Evolutionary conservation across 306 rosid genomes (phyloP).

Genomic region (Pueraria montana): DNA sequence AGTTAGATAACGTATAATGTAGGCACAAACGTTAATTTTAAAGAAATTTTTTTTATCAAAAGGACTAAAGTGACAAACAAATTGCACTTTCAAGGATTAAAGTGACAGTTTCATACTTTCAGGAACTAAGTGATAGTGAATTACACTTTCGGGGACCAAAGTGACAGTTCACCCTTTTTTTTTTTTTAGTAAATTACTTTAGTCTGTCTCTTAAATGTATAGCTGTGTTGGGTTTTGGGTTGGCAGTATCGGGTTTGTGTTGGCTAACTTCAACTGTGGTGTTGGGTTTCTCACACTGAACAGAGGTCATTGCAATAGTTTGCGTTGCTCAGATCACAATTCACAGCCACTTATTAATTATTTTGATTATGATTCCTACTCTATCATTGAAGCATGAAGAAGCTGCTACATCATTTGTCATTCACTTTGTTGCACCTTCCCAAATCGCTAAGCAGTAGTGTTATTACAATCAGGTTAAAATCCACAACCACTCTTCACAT

Average conservation of each 20-base stretch:
- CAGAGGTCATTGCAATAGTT: slow-evolving; percentile 57
- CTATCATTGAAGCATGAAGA: slow-evolving; percentile 35
- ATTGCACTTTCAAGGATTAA: too few relatives aligned
- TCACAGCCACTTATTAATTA: neutral
- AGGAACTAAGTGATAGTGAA: too few relatives aligned
- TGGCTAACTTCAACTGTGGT: slow-evolving; percentile 42
- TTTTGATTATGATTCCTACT: neutral
- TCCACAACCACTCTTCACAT: neutral
- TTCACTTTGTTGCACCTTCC: slow-evolving; percentile 24
- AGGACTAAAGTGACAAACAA: too few relatives aligned
- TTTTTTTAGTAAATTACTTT: too few relatives aligned
- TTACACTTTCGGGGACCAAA: too few relatives aligned
- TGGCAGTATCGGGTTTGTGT: slow-evolving; percentile 53
- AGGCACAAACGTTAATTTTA: too few relatives aligned
- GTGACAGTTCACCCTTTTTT: too few relatives aligned
- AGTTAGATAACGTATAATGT: too few relatives aligned
- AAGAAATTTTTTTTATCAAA: too few relatives aligned
- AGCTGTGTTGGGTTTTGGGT: slow-evolving; percentile 53
- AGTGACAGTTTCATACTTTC: too few relatives aligned
- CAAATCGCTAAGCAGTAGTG: slow-evolving; percentile 14
- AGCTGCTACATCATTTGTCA: slow-evolving; percentile 23
- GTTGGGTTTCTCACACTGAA: slow-evolving; percentile 52
- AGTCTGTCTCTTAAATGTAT: too few relatives aligned
- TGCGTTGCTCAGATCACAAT: neutral
- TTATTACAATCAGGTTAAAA: neutral